Base-by-base conservation (phyloP, 306 rosid species). In the Cicer pinnatifidum region DNA sequence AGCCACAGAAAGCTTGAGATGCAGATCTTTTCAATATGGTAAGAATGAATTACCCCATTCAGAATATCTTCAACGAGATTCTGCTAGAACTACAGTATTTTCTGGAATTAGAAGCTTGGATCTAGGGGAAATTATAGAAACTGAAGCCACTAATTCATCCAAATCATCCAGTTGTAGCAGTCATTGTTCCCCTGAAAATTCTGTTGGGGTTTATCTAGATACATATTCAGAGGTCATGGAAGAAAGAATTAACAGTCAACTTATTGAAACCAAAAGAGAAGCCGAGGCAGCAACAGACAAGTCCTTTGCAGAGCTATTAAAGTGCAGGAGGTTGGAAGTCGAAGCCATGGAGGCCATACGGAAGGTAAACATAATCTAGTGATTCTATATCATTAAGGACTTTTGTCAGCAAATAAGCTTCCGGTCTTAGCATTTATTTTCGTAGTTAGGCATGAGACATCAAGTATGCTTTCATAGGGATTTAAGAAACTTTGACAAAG, bases 281-380 rank as follows among this genome's bases (percentile, higher is more conserved):
- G 88, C 81, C 1, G 89, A 86, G 79, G 78, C 68, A 23, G 85
- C 83, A 2, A 75, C 56, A 47, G 77, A 75, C 5, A 87, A 86
- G 60, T 84, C 85, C 48, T 58, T 70, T 53, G 69, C 72, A 3
- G 87, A 80, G 81, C 65, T 82, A 52, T 50, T 65, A 1, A 88
- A 74, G 73, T 46, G 88, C 73, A 78, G 71, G 77, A 79, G 76
- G 76, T 79, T 86, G 83, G 97, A 89, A 85, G 74, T 52, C 7
- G 81, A 86, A 73, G 96, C 97, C 45, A 58, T 75, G 46, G 87
- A 84, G 58, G 85, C 88, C 74, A 82, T 90, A 40, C 72, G 72
- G 58, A 89, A 89, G 93, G 98, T 90, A 80, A 71, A 67, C 51
- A 69, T 73, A 57, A 57, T 47, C 10, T 81, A 37, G 15, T 37